A percentile compares a stretch with the other conserved stretches of the same genome.
These are phyloP conservation scores for Luffa aegyptiaca DNA, from an alignment of 306 rosid species.

Conservation along the genomic window DNA sequence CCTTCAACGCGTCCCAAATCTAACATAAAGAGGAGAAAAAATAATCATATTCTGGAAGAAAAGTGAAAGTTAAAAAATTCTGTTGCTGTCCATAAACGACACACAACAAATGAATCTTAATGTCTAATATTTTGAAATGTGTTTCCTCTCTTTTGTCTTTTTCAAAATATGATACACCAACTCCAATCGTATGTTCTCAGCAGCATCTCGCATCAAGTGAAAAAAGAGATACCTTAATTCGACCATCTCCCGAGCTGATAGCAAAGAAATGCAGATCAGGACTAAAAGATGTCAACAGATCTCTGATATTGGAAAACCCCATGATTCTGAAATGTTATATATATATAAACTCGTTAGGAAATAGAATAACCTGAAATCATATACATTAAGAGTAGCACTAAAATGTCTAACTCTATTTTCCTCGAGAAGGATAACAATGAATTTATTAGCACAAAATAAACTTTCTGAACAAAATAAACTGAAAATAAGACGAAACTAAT, in stretches of 20 bases:
- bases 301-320: slow-evolving; percentile 55
- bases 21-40: slow-evolving; percentile 17
- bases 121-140: neutral
- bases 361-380: neutral
- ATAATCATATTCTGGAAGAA: neutral
- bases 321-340: slow-evolving; percentile 23
- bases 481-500: too few relatives aligned
- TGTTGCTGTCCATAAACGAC: neutral
- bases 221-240: slow-evolving; percentile 49
- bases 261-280: slow-evolving; percentile 72
- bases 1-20: slow-evolving; percentile 86
- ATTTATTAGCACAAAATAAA: neutral
- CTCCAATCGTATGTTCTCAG: neutral
- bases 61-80: neutral
- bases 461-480: neutral
- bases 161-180: neutral
- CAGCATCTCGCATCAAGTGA: neutral
- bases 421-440: neutral
- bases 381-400: neutral
- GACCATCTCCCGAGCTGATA: slow-evolving; percentile 78
- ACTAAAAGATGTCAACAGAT: slow-evolving; percentile 61
- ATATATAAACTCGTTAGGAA: neutral
- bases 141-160: neutral
- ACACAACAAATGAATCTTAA: neutral
- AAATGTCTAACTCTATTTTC: neutral